These are phyloP conservation scores for Alternaria brassicae DNA, from an alignment of 2,329 filamentous ascomycete genomes.

Conservation along the genomic window DNA sequence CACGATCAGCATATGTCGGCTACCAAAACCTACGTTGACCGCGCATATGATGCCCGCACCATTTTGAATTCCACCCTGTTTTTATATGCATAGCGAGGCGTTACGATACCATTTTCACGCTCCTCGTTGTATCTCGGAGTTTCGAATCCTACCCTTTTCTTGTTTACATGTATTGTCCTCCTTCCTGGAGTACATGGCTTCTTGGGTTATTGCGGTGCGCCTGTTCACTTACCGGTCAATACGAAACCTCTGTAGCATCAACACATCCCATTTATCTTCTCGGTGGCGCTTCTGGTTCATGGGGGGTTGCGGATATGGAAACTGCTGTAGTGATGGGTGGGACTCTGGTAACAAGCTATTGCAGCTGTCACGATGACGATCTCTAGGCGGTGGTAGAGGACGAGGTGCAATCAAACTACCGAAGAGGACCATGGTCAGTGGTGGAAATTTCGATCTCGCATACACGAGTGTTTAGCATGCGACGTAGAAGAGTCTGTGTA, in stretches of 20 bases:
- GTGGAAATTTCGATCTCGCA: neutral
- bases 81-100: slow-evolving; percentile 49
- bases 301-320: neutral
- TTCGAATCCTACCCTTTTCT: slow-evolving; percentile 15
- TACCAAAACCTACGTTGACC: neutral
- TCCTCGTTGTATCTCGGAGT: slow-evolving; percentile 17
- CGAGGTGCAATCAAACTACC: neutral
- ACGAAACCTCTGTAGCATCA: neutral
- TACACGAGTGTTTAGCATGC: neutral
- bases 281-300: neutral
- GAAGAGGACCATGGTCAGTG: neutral
- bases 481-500: neutral
- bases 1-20: neutral
- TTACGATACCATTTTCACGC: slow-evolving; percentile 43
- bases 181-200: neutral
- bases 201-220: neutral
- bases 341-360: neutral
- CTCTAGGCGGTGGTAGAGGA: neutral
- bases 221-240: neutral
- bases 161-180: slow-evolving; percentile 8
- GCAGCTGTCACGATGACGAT: neutral
- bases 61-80: slow-evolving; percentile 9
- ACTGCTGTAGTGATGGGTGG: neutral
- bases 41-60: neutral
- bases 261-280: neutral